Evolutionary conservation across 1,284 basidiomycete species (phyloP), one percentile per base, ranked within the genome.

Genomic region (Mycosarcoma maydis): DNA sequence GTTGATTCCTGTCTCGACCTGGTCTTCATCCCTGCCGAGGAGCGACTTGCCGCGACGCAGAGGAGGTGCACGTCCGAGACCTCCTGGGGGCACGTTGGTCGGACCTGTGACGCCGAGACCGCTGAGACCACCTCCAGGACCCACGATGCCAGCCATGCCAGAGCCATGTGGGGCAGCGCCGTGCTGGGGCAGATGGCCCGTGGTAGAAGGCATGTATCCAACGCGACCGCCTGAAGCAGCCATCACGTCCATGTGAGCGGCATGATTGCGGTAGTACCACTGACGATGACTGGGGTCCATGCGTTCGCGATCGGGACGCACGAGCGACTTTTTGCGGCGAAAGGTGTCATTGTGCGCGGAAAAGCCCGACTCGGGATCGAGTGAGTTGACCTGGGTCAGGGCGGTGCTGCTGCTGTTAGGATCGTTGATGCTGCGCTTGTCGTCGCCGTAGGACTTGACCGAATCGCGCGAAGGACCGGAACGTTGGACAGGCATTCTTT

Each of bases 211-310:
- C 73, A 79, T 75, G 57, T 76, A 80, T 32, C 75, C 77, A 19
- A 79, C 49, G 14, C 74, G 69, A 29, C 72, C 70, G 6, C 69
- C 62, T 3, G 61, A 49, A 17, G 72, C 75, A 17, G 67, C 65
- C 44, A 73, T 64, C 22, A 72, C 58, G 39, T 81, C 88, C 82
- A 92, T 86, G 79, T 91, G 89, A 19, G 90, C 90, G 14, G 92
- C 92, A 83, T 92, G 93, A 69, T 87, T 90, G 49, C 93, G 89
- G 84, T 98, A 98, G 84, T 98, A 91, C 89, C 91, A 98, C 73
- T 95, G 89, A 38, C 94, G 87, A 85, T 98, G 94, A 43, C 89
- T 89, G 9, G 94, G 94, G 80, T 97, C 94, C 77, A 98, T 92
- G 85, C 95, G 92, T 85, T 97, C 95, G 65, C 95, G 86, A 83